Evolutionary conservation across 768 basidiomycete species (phyloP).

Genomic region (Leccinum variicolor): DNA sequence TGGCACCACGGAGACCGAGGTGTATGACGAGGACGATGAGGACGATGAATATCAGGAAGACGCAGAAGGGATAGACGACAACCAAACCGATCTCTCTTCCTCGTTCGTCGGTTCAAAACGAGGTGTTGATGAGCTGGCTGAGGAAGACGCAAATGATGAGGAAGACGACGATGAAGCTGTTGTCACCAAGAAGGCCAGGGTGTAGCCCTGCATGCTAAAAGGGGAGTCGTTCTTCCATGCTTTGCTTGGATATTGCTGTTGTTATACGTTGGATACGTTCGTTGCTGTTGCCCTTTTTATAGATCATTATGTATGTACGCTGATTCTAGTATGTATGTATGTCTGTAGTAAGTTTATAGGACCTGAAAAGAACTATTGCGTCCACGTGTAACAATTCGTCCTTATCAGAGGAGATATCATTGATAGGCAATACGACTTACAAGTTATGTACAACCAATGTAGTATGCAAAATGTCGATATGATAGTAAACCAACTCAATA

Average conservation of each 20-base stretch:
- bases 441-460: no score
- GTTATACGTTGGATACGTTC: neutral
- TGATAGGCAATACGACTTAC: neutral
- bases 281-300: conserved; percentile 10
- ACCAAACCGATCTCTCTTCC: conserved; percentile 9
- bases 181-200: conserved; percentile 25
- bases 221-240: neutral
- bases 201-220: conserved; percentile 7
- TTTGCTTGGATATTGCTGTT: conserved; percentile 1
- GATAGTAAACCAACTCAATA: conserved; percentile 8
- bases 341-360: neutral
- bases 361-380: no score
- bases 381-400: no score
- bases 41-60: conserved; percentile 18
- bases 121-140: conserved; percentile 20
- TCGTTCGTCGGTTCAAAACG: conserved; percentile 24
- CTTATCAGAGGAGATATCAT: neutral
- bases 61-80: conserved; percentile 8
- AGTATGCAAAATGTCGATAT: no score
- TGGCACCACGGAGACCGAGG: conserved; percentile 3
- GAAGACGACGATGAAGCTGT: conserved; percentile 6
- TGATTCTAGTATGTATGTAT: neutral
- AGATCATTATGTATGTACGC: conserved; percentile 12
- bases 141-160: conserved; percentile 6
- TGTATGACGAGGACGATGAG: conserved; percentile 19